These are phyloP conservation scores for Barbarea vulgaris DNA, from an alignment of 345 rosid species.

Conservation along the genomic window DNA sequence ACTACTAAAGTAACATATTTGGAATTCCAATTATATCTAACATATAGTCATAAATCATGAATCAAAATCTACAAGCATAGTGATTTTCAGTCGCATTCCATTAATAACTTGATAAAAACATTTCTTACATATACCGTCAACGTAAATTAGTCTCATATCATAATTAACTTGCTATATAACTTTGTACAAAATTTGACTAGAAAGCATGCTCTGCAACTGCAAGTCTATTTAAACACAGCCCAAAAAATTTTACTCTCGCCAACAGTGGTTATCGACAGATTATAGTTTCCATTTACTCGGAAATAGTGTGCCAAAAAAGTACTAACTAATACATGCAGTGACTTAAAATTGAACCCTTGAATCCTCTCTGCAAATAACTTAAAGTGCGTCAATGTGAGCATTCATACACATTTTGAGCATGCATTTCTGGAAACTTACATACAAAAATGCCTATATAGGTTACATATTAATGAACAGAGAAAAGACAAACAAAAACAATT, in stretches of 20 bases:
- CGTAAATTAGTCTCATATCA: not conserved
- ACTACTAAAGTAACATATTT: not conserved
- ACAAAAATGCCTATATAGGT: not conserved
- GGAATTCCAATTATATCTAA: not conserved
- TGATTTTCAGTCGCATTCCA: not conserved
- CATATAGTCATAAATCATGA: not conserved
- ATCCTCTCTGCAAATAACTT: not conserved
- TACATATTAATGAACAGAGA: not conserved
- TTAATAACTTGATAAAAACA: not conserved
- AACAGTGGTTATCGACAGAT: not conserved
- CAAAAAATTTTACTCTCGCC: not conserved
- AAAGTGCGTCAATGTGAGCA: not conserved
- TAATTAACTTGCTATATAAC: conserved; percentile 14
- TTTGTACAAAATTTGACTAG: not conserved
- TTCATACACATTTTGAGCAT: not conserved
- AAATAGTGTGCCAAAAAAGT: not conserved
- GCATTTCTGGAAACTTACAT: not conserved
- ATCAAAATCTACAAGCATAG: not conserved
- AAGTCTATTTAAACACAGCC: conserved; percentile 1
- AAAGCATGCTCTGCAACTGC: not conserved
- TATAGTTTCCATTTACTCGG: not conserved
- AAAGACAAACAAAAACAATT: not conserved
- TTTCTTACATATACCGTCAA: not conserved
- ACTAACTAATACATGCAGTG: conserved; percentile 16
- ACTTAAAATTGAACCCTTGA: not conserved